Conservation (phyloP, 1,139 yeast species). For the Scheffersomyces segobiensis region DNA sequence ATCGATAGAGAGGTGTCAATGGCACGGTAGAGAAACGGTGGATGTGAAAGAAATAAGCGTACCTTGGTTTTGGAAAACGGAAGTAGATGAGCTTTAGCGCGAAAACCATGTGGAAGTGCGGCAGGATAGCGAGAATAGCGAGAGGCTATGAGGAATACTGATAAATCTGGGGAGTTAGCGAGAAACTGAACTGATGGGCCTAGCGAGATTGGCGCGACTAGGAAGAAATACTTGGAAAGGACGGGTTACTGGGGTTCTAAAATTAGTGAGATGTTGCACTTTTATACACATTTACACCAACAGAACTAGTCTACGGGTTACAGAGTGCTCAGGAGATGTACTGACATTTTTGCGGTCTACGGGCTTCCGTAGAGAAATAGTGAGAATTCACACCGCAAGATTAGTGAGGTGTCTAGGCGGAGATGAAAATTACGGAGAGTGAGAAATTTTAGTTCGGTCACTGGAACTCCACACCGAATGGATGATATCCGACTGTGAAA, state of each 20-base stretch:
- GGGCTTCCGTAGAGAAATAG: not conserved
- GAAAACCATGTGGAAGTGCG: not conserved
- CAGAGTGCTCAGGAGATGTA: too few species aligned
- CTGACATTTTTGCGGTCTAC: not conserved
- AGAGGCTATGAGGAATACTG: not conserved
- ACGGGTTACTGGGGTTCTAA: not conserved
- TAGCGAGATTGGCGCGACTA: not conserved
- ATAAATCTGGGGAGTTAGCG: not conserved
- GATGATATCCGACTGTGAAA: not conserved
- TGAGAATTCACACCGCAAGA: not conserved
- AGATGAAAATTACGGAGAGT: not conserved
- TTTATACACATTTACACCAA: too few species aligned
- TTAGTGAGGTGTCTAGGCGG: not conserved
- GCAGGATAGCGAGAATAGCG: not conserved
- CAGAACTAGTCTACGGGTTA: not conserved
- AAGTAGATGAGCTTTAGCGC: not conserved
- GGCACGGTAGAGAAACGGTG: not conserved
- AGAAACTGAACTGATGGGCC: not conserved
- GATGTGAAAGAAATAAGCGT: not conserved
- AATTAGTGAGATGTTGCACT: not conserved
- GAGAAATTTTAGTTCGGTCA: not conserved
- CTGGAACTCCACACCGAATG: not conserved
- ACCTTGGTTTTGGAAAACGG: not conserved
- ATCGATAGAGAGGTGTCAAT: not conserved
- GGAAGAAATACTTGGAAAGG: not conserved